These are phyloP conservation scores for Cladosporium sp. DNA, from an alignment of 2,329 filamentous ascomycete species.

Conservation along the genomic window DNA sequence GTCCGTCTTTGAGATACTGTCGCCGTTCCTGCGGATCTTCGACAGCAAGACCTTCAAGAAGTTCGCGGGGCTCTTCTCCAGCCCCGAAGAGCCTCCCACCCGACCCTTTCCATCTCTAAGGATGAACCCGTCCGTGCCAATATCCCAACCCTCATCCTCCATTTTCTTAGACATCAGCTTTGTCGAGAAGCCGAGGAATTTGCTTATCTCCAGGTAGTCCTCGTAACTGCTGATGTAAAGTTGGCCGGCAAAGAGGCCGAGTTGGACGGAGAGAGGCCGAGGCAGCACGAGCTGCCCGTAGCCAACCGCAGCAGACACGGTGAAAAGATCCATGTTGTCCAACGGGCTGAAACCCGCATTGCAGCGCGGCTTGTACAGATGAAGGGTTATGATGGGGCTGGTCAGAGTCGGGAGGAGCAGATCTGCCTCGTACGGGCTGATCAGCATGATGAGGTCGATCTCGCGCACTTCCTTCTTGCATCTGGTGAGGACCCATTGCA, in stretches of 20 bases:
- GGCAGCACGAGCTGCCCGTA: constrained; percentile 13
- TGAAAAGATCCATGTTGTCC: constrained; percentile 44
- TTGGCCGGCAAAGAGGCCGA: constrained; percentile 64
- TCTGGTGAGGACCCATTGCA: constrained; percentile 48
- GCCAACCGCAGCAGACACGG: constrained; percentile 24
- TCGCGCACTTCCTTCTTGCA: constrained; percentile 12
- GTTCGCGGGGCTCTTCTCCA: constrained; percentile 18
- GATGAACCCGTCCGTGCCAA: constrained; percentile 22
- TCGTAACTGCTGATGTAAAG: constrained; percentile 52
- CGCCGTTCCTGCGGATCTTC: constrained; percentile 19
- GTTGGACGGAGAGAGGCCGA: constrained; percentile 36
- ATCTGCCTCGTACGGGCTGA: constrained; percentile 58
- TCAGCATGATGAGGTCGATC: constrained; percentile 40
- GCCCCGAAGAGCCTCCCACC: constrained; percentile 14
- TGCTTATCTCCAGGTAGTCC: constrained; percentile 51
- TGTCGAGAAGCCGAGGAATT: constrained; percentile 44
- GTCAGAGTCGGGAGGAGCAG: constrained; percentile 39
- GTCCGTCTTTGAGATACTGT: constrained; percentile 22
- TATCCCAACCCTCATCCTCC: constrained; percentile 12
- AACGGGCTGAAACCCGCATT: constrained; percentile 33
- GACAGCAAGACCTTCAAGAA: constrained; percentile 21
- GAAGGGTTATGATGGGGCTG: constrained; percentile 31
- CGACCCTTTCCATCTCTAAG: constrained; percentile 13
- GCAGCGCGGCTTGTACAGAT: constrained; percentile 48
- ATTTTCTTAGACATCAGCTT: constrained; percentile 5